Evolutionary conservation across 1,284 basidiomycete genomes (phyloP), one percentile per base, ranked within the genome.

Genomic region (Irpex sp.): DNA sequence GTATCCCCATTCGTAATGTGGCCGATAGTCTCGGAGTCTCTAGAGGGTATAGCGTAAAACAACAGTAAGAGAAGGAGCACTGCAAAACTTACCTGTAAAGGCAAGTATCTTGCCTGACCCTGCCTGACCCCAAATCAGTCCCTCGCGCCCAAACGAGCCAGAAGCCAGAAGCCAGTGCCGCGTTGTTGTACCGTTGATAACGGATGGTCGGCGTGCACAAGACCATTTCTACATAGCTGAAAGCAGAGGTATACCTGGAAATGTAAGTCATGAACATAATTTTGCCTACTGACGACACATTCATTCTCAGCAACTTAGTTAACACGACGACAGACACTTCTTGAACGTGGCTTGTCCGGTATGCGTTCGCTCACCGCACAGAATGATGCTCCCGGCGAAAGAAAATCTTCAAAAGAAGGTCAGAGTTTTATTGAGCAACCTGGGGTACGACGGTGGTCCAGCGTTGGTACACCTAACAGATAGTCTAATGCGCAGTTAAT

Each of bases 371-470:
- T 33, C 31, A 6, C 31, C 31, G 31, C 31, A 3, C 31, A 51
- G 19, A 46, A 15, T 0, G 9, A 46, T 46, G 1, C 5, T 33
- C 6, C 31, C 31, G 31, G 31, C 31, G 31, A 33, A 46, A 15
- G 43, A 17, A 61, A 51, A 21, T 26, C 19, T 35, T 55, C 53
- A 55, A 55, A 53, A 13, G 53, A 55, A 36, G 53, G 53, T 55
- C 31, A 51, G 53, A 55, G 53, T 55, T 55, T 55, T 35, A 55
- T 55, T 55, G 35, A 55, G 53, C 53, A 55, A 36, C 33, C 53
- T 17, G 53, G 3, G 53, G 53, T 17, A 36, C 50, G 53, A 31
- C 53, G 13, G n/a, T 51, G 50, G 53, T 36, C 53, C 21, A 17
- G 33, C 19, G 33, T 55, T 36, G 53, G 8, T 55, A 55, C 53